These are phyloP conservation scores for Cornus kousa DNA, from an alignment of 148 eudicot species.

Conservation along the genomic window DNA sequence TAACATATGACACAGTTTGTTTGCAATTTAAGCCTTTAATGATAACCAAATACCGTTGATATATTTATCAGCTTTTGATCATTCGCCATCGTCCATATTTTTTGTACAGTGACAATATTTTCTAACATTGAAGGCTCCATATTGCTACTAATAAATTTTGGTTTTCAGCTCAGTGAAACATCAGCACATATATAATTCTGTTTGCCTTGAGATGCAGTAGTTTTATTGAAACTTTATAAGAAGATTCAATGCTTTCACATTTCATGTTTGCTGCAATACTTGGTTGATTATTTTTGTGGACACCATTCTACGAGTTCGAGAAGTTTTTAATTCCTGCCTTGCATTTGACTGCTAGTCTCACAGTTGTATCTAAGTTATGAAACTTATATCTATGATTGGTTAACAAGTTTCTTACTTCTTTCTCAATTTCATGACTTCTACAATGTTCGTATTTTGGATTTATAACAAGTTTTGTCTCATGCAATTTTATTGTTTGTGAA, in stretches of 20 bases:
- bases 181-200: background rate
- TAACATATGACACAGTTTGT: background rate
- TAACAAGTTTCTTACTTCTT: too few species aligned
- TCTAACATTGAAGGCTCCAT: too few species aligned
- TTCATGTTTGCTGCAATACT: background rate
- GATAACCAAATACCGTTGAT: background rate
- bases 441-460: background rate
- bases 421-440: background rate
- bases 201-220: background rate
- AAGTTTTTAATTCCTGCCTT: too few species aligned
- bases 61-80: background rate
- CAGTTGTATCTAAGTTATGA: background rate
- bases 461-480: background rate
- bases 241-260: background rate
- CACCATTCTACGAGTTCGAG: too few species aligned
- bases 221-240: too few species aligned
- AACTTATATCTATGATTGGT: background rate
- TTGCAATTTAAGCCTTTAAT: background rate
- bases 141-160: too few species aligned
- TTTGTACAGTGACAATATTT: background rate
- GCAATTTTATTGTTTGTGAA: background rate
- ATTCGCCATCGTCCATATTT: too few species aligned
- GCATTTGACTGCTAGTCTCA: background rate
- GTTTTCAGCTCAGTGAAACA: too few species aligned
- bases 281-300: background rate